These are phyloP conservation scores for Candida glaebosa DNA, from an alignment of 805 yeast species.

Conservation along the genomic window DNA sequence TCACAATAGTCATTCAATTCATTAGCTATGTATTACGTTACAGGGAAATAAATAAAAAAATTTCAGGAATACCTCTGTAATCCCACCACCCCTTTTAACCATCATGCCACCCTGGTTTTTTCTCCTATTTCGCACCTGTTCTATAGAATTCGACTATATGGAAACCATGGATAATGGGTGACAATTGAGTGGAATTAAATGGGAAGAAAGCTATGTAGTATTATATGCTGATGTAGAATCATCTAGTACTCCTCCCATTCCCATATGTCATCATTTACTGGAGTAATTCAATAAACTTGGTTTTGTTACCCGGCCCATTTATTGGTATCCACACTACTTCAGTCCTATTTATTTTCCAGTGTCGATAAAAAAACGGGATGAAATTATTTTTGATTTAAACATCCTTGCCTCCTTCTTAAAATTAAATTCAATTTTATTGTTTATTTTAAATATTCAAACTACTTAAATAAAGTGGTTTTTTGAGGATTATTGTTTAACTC, in stretches of 20 bases:
- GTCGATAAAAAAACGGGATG: background rate
- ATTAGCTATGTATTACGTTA: too few relatives aligned
- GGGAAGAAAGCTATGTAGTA: too few relatives aligned
- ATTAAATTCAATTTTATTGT: background rate
- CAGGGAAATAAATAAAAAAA: too few relatives aligned
- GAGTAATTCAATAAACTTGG: too few relatives aligned
- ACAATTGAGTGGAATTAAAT: too few relatives aligned
- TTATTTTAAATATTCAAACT: background rate
- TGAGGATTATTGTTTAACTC: background rate
- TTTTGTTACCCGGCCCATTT: too few relatives aligned
- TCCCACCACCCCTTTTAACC: background rate
- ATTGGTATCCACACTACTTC: too few relatives aligned
- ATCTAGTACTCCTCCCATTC: too few relatives aligned
- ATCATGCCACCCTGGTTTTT: background rate
- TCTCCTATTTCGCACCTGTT: constrained; percentile 1
- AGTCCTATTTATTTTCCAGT: too few relatives aligned
- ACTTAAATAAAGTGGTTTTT: constrained; percentile 1
- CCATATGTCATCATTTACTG: too few relatives aligned
- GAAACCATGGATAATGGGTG: background rate
- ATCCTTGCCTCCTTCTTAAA: constrained; percentile 1
- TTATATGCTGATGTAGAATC: too few relatives aligned
- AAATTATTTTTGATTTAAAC: background rate
- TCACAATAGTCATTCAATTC: too few relatives aligned
- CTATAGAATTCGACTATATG: background rate
- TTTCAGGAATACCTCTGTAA: background rate